Base-by-base conservation (phyloP, 192 early-diverging fungal genomes). In the Diversispora epigaea region DNA sequence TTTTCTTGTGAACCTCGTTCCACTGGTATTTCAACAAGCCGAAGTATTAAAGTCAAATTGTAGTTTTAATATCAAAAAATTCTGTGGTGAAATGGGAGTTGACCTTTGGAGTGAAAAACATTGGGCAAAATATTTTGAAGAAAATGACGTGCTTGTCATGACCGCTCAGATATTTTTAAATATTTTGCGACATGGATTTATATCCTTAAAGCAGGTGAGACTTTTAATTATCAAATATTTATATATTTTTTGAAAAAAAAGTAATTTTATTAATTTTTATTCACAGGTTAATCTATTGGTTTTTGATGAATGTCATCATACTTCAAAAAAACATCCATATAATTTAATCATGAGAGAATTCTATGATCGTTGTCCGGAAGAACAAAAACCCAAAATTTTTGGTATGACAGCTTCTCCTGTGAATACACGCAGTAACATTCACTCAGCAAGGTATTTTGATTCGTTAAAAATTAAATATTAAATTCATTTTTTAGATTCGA, bases 241-340 rank as follows among this genome's bases (percentile, higher is more conserved):
- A 32, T 32, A 32, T 32, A 1, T 32, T 32, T 32, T 32, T 32
- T 32, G 0, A 0, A 0, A 2, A 32, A 32, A 32, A 32, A 32
- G 25, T 32, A 32, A 32, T 32, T 32, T 1, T 32, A 32, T 32
- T 32, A 32, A 32, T 32, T 32, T n/a, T 32, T 45, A 32, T 47
- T 49, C 17, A 21, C 17, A 93, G 86, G 87, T 96, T 43, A 85
- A 92, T 77, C 77, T 98, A 65, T 81, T 98, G 6, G 87, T 98
- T n/a, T 94, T 98, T 84, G 96, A 98, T 79, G 96, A 98, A 79
- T 93, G 92, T 65, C 96, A 98, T 81, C 93, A 98, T 78, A 86
- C 95, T 5, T 82, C 89, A 17, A 88, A 89, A 71, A 84, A 86
- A 44, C 91, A 94, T 73, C 89, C 90, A 0, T 95, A 92, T 80